phyloP scores from a whole-genome alignment of 176 grass and related monocot species.

The Typha latifolia region DNA sequence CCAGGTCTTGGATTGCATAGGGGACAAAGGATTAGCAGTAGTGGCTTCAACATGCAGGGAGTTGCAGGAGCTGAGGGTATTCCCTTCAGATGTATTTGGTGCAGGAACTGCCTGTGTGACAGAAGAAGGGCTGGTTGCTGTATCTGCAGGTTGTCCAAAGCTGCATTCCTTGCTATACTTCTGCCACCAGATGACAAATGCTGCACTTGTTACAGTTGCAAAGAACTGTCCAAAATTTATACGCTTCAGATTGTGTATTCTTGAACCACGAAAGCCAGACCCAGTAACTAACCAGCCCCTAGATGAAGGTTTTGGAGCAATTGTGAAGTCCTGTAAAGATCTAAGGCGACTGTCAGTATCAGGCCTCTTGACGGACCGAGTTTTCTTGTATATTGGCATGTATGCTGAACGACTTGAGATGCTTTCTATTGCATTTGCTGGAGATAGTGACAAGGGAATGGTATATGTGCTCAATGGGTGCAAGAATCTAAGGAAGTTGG shows the following conservation, averaged over 20 bases:
- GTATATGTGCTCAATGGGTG: constrained; percentile 57
- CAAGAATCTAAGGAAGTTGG: constrained; percentile 62
- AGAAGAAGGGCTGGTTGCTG: constrained; percentile 52
- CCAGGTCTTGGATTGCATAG: constrained; percentile 56
- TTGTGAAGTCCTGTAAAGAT: constrained; percentile 49
- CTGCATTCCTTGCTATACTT: constrained; percentile 50
- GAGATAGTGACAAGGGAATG: constrained; percentile 47
- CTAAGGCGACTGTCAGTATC: constrained; percentile 50
- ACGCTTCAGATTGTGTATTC: constrained; percentile 48
- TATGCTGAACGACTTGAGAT: constrained; percentile 53
- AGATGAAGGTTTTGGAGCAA: constrained; percentile 71
- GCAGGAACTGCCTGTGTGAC: constrained; percentile 27
- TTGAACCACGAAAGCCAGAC: constrained; percentile 34
- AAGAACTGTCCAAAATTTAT: constrained; percentile 41
- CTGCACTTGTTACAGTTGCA: constrained; percentile 40
- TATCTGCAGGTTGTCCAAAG: constrained; percentile 55
- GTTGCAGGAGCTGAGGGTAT: constrained; percentile 58
- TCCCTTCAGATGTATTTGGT: constrained; percentile 18
- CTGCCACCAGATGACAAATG: constrained; percentile 60
- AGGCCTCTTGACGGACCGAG: constrained; percentile 40
- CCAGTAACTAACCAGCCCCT: constrained; percentile 47
- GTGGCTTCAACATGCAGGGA: constrained; percentile 43
- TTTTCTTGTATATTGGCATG: constrained; percentile 68
- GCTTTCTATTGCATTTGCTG: constrained; percentile 47
- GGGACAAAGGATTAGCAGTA: constrained; percentile 48